Evolutionary conservation across 108 stramenopile genomes (phyloP), one percentile per base, ranked within the genome.

Genomic region (Aurantiochytrium sp.): DNA sequence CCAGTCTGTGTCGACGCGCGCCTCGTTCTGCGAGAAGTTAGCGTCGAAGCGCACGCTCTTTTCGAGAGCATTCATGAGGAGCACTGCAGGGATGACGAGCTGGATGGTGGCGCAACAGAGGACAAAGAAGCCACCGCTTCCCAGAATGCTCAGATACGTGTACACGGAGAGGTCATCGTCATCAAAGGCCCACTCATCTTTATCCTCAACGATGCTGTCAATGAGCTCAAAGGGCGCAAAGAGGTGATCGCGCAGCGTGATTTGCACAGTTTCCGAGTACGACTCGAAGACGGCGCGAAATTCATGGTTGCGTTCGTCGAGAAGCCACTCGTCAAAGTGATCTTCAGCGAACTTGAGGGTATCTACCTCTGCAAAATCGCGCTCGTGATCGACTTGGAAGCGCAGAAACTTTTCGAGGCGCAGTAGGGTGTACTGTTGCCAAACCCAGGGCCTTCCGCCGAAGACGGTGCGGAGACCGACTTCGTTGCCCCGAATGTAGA

Each of bases 361-460:
- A 87, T 94, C 91, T 2, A 93, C 88, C 45, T 90, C 58, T 47
- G 87, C 88, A 69, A 93, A 94, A 64, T 94, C 93, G 12, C 73
- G 87, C 60, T 89, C 90, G 58, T 92, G 90, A 5, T 91, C 91
- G 43, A 91, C 64, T 58, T 93, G 91, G 76, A 94, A 94, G 21
- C 91, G 88, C 35, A 94, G 59, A 64, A 88, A 89, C 49, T 90
- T 91, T 87, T 94, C 93, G 29, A 92, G 72, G 88, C 87, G 87
- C 58, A 94, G 64, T 35, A 90, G 73, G 59, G 92, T 91, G 71
- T 90, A 94, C 69, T 92, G 91, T 72, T 91, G 91, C 92, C 92
- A 94, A n/a, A 93, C 87, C 92, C 92, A 94, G 18, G 93, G 93
- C 44, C 92, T 88, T 4, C 49, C 23, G 14, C 93, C 93, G 87